Percentiles rank a stretch among this genome's conserved stretches.
phyloP scores from a whole-genome alignment of 129 eudicot species.

The Chrysanthemum seticuspe region DNA sequence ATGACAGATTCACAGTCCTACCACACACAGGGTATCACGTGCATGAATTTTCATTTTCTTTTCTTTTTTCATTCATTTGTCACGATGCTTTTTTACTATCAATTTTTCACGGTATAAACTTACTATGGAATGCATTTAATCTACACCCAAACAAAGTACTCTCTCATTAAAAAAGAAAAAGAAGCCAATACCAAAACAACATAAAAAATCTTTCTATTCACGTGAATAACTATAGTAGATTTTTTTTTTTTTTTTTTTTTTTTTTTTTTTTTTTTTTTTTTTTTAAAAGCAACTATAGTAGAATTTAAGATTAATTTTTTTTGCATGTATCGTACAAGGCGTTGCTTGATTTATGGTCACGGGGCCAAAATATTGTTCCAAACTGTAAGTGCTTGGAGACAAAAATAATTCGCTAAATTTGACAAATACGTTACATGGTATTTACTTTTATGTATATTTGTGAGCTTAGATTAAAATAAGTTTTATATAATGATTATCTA shows the following conservation, averaged over 20 bases:
- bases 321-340: background rate
- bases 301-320: background rate
- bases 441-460: no score
- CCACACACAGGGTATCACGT: background rate
- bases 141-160: no score
- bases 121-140: no score
- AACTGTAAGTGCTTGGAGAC: background rate
- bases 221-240: slow-evolving; percentile 14
- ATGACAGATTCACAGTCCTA: background rate
- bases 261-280: no score
- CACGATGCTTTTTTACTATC: no score
- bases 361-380: background rate
- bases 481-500: no score
- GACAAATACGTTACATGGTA: background rate
- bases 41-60: background rate
- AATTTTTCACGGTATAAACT: no score
- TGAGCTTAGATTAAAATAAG: no score
- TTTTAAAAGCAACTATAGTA: background rate
- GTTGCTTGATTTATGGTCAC: slow-evolving; percentile 12
- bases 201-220: slow-evolving; percentile 3
- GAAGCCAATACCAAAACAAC: no score
- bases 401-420: background rate
- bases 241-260: background rate
- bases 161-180: no score
- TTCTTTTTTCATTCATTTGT: no score